A percentile compares a stretch with the other conserved stretches of the same genome.
phyloP scores from a whole-genome alignment of 202 grass and related monocot species.

The Setaria viridis region DNA sequence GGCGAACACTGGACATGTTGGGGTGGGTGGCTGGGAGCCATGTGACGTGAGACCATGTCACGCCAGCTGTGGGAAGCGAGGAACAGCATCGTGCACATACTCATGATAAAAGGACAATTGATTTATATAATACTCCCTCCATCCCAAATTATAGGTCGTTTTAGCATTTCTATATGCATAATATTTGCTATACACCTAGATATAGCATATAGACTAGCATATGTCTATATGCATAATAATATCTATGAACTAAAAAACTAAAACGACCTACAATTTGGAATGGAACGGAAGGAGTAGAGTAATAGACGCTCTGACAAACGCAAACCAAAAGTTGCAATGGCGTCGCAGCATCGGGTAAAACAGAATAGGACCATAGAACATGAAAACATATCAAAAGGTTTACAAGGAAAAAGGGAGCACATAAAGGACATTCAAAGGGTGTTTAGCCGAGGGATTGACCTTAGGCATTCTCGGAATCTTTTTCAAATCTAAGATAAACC shows the following conservation, averaged over 20 bases:
- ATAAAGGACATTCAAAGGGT: not conserved
- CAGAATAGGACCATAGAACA: not conserved
- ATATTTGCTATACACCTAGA: too few species aligned
- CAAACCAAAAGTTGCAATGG: not conserved
- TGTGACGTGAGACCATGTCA: slow-evolving; percentile 25
- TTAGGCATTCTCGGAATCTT: not conserved
- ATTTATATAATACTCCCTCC: not conserved
- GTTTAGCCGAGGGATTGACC: not conserved
- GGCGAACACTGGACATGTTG: slow-evolving; percentile 27
- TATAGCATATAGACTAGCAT: too few species aligned
- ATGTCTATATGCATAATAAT: too few species aligned
- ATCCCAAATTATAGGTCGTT: too few species aligned
- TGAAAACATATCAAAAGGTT: not conserved
- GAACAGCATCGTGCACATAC: not conserved
- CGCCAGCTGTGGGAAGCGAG: not conserved
- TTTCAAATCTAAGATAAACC: not conserved
- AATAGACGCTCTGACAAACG: not conserved
- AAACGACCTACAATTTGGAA: too few species aligned
- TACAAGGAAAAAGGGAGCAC: not conserved
- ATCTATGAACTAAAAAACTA: not conserved
- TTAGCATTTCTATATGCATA: too few species aligned
- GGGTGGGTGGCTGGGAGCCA: slow-evolving; percentile 17
- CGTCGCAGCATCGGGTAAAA: not conserved
- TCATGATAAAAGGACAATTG: not conserved
- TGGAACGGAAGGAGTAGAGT: too few species aligned